Conservation (phyloP, 768 basidiomycete genomes). For the Piloderma croceum region DNA sequence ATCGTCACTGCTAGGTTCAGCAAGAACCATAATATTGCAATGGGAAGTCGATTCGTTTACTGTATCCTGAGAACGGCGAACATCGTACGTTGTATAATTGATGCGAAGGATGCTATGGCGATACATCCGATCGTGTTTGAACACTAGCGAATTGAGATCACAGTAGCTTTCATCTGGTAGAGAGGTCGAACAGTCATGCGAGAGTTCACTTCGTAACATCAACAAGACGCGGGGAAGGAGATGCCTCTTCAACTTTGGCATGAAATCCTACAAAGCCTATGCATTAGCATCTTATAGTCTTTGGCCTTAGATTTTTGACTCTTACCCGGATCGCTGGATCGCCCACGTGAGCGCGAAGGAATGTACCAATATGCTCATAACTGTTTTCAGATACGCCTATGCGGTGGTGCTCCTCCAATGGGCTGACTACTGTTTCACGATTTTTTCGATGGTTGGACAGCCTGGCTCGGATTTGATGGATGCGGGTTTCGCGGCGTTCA, state of each 20-base stretch:
- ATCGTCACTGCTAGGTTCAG: conserved; percentile 9
- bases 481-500: not conserved
- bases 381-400: too few relatives aligned
- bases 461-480: too few relatives aligned
- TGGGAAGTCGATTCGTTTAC: conserved; percentile 31
- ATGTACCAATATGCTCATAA: too few relatives aligned
- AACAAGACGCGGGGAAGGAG: conserved; percentile 2
- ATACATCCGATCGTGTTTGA: conserved; percentile 1
- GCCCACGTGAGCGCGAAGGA: too few relatives aligned
- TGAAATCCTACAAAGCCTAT: conserved; percentile 14
- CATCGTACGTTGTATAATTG: conserved; percentile 12
- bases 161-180: not conserved
- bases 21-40: conserved; percentile 29
- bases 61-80: conserved; percentile 5
- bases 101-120: conserved; percentile 3
- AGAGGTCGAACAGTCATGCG: not conserved
- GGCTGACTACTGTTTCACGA: too few relatives aligned
- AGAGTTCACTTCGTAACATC: too few relatives aligned
- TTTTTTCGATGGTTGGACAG: too few relatives aligned
- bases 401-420: too few relatives aligned
- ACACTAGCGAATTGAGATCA: not conserved
- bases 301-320: not conserved
- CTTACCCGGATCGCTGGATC: too few relatives aligned
- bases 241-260: conserved; percentile 8
- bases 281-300: too few relatives aligned